Evolutionary conservation across 108 stramenopile species (phyloP).

Genomic region (Skeletonema potamos): DNA sequence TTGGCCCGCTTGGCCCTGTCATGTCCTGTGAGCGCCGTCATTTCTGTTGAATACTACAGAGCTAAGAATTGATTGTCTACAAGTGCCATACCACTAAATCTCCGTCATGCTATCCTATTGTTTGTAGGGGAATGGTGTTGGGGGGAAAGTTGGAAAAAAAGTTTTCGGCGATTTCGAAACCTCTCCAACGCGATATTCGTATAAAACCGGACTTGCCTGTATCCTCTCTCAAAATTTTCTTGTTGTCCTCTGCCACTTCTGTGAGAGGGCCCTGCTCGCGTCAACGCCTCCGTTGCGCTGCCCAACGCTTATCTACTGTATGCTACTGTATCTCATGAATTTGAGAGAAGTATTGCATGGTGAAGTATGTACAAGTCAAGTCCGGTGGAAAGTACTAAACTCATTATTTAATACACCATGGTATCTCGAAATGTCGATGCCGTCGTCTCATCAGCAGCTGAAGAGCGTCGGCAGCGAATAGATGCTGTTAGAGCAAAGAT

Average conservation of each 20-base stretch:
- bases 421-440: conserved; percentile 3
- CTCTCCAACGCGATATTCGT: too few relatives aligned
- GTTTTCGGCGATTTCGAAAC: too few relatives aligned
- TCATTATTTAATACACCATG: background rate
- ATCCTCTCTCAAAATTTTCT: too few relatives aligned
- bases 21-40: conserved; percentile 21
- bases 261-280: background rate
- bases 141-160: background rate
- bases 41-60: background rate
- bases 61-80: background rate
- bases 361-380: too few relatives aligned
- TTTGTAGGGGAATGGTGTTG: too few relatives aligned
- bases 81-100: too few relatives aligned
- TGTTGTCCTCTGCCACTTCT: background rate
- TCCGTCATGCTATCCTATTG: too few relatives aligned
- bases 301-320: background rate
- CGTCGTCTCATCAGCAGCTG: background rate
- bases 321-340: background rate
- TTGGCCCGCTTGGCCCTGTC: conserved; percentile 38
- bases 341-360: too few relatives aligned
- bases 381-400: too few relatives aligned
- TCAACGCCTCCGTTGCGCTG: background rate
- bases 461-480: conserved; percentile 23
- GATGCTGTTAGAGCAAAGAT: conserved; percentile 21
- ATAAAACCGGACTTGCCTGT: too few relatives aligned